Conservation (phyloP, 805 yeast species). For the Wickerhamiella azymoides region DNA sequence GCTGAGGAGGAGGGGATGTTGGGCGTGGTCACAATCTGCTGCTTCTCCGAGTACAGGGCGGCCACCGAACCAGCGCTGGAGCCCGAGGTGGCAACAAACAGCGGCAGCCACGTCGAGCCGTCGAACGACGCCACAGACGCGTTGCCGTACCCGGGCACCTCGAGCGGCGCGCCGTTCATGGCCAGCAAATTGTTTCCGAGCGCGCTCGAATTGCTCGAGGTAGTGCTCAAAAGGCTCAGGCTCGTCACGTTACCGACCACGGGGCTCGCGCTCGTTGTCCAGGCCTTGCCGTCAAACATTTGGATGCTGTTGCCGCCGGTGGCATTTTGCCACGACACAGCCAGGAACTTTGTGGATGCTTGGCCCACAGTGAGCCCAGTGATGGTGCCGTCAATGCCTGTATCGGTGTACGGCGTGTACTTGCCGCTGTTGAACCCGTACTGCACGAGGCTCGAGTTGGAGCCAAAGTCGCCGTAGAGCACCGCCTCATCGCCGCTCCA, state of each 20-base stretch:
- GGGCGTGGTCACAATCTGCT: conserved; percentile 10
- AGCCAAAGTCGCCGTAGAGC: conserved; percentile 35
- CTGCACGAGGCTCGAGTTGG: conserved; percentile 32
- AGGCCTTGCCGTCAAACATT: conserved; percentile 35
- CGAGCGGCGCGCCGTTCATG: conserved; percentile 42
- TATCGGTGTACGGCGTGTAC: conserved; percentile 14
- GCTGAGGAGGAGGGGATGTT: background rate
- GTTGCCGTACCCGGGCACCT: conserved; percentile 37
- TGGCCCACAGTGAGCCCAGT: conserved; percentile 7
- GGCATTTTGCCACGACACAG: conserved; percentile 28
- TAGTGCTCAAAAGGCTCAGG: conserved; percentile 34
- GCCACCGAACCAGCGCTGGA: conserved; percentile 17
- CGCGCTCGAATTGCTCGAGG: conserved; percentile 16
- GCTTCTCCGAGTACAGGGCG: conserved; percentile 23
- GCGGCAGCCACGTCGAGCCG: conserved; percentile 55
- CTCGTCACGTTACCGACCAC: conserved; percentile 23
- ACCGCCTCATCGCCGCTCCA: conserved; percentile 28
- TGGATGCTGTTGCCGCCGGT: conserved; percentile 25
- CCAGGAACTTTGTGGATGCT: conserved; percentile 30
- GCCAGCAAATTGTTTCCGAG: conserved; percentile 35
- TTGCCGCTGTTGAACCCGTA: conserved; percentile 37
- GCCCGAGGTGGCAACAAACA: conserved; percentile 26
- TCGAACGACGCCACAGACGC: conserved; percentile 51
- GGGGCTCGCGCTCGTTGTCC: conserved; percentile 33
- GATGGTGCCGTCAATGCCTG: conserved; percentile 6